These are phyloP conservation scores for Gnomoniopsis sp. DNA, from an alignment of 2,329 filamentous ascomycete genomes.

Conservation along the genomic window DNA sequence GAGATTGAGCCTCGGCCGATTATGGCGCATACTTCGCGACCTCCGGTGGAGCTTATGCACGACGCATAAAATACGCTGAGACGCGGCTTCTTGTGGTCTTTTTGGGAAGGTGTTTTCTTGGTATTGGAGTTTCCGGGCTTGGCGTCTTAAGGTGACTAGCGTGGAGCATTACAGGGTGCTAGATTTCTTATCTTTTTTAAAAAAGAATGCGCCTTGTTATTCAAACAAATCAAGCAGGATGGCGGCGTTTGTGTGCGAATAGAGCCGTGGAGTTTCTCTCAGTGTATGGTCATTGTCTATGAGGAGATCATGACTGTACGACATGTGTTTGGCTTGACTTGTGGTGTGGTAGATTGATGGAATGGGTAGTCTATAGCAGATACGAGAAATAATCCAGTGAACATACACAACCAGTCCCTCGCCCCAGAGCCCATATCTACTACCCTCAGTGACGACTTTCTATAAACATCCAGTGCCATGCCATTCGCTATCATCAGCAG, in stretches of 20 bases:
- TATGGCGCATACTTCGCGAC: constrained; percentile 57
- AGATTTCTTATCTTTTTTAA: too few species aligned
- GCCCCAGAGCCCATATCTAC: not conserved
- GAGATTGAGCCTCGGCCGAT: constrained; percentile 42
- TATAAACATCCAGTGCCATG: not conserved
- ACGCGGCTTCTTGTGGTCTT: not conserved
- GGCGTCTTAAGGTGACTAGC: not conserved
- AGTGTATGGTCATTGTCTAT: not conserved
- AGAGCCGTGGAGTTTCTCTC: not conserved
- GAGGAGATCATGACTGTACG: not conserved
- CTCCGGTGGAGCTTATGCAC: constrained; percentile 65
- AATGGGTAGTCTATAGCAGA: constrained; percentile 2
- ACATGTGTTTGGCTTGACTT: not conserved
- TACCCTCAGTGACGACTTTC: not conserved
- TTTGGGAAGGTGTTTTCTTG: too few species aligned
- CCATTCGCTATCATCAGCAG: not conserved
- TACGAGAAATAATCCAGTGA: not conserved
- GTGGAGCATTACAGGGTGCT: not conserved
- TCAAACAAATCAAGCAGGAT: too few species aligned
- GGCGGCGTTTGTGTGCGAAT: not conserved
- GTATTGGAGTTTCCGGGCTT: too few species aligned
- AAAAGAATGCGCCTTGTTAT: too few species aligned
- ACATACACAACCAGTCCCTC: too few species aligned
- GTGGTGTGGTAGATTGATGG: not conserved
- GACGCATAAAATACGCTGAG: constrained; percentile 29